A percentile compares a stretch with the other conserved stretches of the same genome.
Conservation (phyloP, 2,329 filamentous ascomycete genomes). For the Rhexocercosporidium sp. region DNA sequence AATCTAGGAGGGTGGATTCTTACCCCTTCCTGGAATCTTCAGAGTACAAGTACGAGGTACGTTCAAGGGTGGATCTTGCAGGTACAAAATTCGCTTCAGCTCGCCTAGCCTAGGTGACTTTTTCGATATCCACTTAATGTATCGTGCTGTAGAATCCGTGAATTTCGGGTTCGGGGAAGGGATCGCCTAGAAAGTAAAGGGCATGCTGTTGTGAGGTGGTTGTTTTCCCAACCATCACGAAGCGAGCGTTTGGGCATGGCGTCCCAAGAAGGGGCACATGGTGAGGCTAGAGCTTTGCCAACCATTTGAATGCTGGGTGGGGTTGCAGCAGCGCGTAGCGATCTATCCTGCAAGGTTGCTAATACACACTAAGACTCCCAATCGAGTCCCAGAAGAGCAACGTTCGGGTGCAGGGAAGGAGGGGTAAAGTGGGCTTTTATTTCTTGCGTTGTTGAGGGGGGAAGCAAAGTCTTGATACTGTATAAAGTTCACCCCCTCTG, state of each 20-base stretch:
- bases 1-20: background rate
- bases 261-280: background rate
- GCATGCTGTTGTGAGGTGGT: too few species aligned
- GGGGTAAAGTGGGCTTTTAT: slow-evolving; percentile 8
- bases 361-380: background rate
- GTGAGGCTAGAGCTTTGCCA: background rate
- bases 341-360: background rate
- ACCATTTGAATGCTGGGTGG: background rate
- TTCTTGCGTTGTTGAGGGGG: slow-evolving; percentile 1
- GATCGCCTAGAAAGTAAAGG: background rate
- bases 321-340: background rate
- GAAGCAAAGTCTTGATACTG: background rate
- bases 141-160: background rate
- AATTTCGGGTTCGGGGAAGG: background rate
- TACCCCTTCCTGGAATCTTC: background rate
- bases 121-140: background rate
- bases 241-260: background rate
- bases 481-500: too few species aligned
- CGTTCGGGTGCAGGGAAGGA: background rate
- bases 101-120: background rate
- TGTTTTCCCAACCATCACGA: background rate
- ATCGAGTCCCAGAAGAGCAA: background rate
- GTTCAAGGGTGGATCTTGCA: too few species aligned
- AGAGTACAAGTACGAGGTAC: background rate
- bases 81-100: too few species aligned